A percentile compares a stretch with the other conserved stretches of the same genome.
Conservation (phyloP, 345 rosid genomes). For the Populus euphratica region DNA sequence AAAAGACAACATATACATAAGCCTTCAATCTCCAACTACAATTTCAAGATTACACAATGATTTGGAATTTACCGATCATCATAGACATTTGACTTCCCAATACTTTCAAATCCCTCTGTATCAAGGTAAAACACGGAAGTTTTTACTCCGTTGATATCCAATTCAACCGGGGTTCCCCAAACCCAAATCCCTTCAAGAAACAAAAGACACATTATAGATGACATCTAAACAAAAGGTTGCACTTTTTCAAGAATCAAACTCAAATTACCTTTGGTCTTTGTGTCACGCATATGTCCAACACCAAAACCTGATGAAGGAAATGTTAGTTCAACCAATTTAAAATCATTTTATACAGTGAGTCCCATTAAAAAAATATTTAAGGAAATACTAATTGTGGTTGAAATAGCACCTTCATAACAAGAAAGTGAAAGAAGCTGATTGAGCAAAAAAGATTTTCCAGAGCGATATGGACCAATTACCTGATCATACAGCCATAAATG, state of each 20-base stretch:
- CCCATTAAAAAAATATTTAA: not conserved
- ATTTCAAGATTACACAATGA: not conserved
- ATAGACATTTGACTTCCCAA: constrained; percentile 97
- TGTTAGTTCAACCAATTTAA: constrained; percentile 1
- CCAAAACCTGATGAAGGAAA: constrained; percentile 68
- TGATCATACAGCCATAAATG: constrained; percentile 37
- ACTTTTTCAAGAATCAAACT: constrained; percentile 1
- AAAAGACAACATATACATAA: not conserved
- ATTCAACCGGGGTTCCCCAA: constrained; percentile 90
- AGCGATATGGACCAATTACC: constrained; percentile 99
- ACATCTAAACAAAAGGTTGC: constrained; percentile 10
- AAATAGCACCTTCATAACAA: constrained; percentile 77
- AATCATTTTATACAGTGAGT: constrained; percentile 5
- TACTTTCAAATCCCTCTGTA: constrained; percentile 97
- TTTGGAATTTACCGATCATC: constrained; percentile 71
- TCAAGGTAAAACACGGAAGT: constrained; percentile 93
- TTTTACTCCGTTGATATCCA: constrained; percentile 69
- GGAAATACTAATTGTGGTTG: constrained; percentile 10
- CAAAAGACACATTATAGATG: constrained; percentile 5
- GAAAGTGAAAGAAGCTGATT: constrained; percentile 99
- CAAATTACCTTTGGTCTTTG: constrained; percentile 86
- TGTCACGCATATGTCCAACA: constrained; percentile 99
- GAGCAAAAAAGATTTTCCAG: constrained; percentile 96
- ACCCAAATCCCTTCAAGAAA: constrained; percentile 81
- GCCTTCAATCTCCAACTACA: constrained; percentile 1